phyloP scores from a whole-genome alignment of 305 asterid genomes.

The Solanum hybrid region DNA sequence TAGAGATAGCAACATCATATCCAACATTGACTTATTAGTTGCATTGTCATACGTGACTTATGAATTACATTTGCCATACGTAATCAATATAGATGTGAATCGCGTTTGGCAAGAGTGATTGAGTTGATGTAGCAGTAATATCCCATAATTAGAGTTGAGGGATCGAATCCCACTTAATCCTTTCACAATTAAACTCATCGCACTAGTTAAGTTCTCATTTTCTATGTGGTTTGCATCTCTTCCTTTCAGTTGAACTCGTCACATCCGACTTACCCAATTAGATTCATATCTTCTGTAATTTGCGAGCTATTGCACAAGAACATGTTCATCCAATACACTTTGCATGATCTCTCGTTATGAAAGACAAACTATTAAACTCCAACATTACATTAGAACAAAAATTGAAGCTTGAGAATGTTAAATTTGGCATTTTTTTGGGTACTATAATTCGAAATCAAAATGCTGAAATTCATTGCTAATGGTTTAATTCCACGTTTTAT shows the following conservation, averaged over 20 bases:
- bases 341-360: not conserved
- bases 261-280: not conserved
- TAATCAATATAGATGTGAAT: not conserved
- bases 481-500: not conserved
- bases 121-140: not conserved
- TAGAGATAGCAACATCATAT: not conserved
- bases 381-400: not conserved
- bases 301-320: not conserved
- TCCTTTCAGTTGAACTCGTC: not conserved
- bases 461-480: not conserved
- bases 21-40: not conserved
- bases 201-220: not conserved
- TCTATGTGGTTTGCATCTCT: not conserved
- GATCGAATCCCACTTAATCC: not conserved
- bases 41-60: not conserved
- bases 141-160: not conserved
- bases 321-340: not conserved
- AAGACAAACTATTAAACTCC: not conserved
- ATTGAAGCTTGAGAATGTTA: not conserved
- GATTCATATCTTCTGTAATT: not conserved
- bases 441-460: not conserved
- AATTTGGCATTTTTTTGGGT: not conserved
- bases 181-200: not conserved
- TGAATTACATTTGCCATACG: not conserved
- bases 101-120: not conserved